Evolutionary conservation across 2,329 filamentous ascomycete genomes (phyloP), one percentile per base, ranked within the genome.

Genomic region (Pseudogymnoascus sp.): DNA sequence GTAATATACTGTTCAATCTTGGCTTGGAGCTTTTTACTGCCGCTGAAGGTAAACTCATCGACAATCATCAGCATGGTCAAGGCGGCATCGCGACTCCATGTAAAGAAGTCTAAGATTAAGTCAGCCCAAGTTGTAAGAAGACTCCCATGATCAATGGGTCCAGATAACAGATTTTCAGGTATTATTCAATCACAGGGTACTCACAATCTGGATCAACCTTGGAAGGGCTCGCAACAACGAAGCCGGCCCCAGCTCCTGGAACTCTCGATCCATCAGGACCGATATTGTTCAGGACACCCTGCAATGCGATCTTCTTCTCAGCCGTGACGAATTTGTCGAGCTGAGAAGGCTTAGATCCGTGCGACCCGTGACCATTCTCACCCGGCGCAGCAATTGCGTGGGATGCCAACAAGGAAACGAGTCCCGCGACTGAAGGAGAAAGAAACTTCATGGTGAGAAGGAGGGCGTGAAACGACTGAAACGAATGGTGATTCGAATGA

Each of bases 61-160:
- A 89, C 78, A 14, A 93, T 75, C 24, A 78, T 77, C 76, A 90
- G 91, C 76, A 89, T 84, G 1, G 85, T 84, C 33, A 93, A 79
- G 21, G 86, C 87, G 14, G 87, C 82, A 73, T 93, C 90, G 70
- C 90, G 79, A 1, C 86, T 91, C 90, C 90, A 93, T 0, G 88
- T 90, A 70, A 86, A 93, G 71, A 82, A 92, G 74, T 93, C 88
- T 90, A 10, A 31, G 24, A 56, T 13, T 8, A 29, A 19, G 50
- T 56, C 13, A 56, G 50, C 19, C 50, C 24, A 16, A 29, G 50
- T 19, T 26, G 13, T 24, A 8, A n/a, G 3, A 31, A 29, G 24
- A n/a, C 24, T 33, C 13, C 24, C 10, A 61, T n/a, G 31, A 50
- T 67, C 40, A 8, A 40, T 19, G 38, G n/a, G 38, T 10, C 19